Conservation (phyloP, 2,329 filamentous ascomycete genomes). For the Alternaria gaisen region DNA sequence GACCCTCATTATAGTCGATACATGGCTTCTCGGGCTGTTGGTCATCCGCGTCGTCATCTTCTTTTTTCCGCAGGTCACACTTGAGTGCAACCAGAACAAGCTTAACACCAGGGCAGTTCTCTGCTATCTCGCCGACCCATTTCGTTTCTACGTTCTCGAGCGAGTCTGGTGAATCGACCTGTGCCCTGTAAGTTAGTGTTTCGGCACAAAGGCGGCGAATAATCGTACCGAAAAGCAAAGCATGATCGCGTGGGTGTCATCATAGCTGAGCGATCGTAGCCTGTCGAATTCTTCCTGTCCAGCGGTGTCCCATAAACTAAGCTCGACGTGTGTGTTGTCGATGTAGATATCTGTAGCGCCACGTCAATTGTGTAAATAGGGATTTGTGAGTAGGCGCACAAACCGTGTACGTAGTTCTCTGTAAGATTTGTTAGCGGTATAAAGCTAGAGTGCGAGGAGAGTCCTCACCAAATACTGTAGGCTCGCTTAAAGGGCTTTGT, state of each 20-base stretch:
- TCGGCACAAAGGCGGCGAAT: neutral
- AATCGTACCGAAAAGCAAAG: conserved; percentile 80
- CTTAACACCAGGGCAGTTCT: conserved; percentile 96
- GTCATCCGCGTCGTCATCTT: conserved; percentile 65
- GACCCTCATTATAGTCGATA: conserved; percentile 90
- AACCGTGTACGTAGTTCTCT: conserved; percentile 99
- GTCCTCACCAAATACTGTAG: conserved; percentile 80
- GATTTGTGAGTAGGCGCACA: conserved; percentile 35
- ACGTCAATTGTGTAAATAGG: conserved; percentile 18
- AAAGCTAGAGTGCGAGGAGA: neutral
- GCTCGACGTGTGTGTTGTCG: conserved; percentile 94
- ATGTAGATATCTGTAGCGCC: conserved; percentile 85
- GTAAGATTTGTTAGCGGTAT: conserved; percentile 30
- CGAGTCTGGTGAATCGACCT: conserved; percentile 92
- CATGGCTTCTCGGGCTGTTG: conserved; percentile 62
- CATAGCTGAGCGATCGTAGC: conserved; percentile 92
- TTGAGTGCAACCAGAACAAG: conserved; percentile 95
- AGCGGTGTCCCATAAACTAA: conserved; percentile 97
- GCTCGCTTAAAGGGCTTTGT: conserved; percentile 67
- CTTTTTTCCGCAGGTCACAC: conserved; percentile 88
- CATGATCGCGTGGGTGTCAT: conserved; percentile 98
- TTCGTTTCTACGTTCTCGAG: conserved; percentile 99
- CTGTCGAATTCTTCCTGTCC: conserved; percentile 99
- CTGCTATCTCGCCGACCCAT: conserved; percentile 97
- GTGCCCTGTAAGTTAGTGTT: conserved; percentile 13